Base-by-base conservation (phyloP, 1,284 basidiomycete species). In the Ceratobasidium sp. region DNA sequence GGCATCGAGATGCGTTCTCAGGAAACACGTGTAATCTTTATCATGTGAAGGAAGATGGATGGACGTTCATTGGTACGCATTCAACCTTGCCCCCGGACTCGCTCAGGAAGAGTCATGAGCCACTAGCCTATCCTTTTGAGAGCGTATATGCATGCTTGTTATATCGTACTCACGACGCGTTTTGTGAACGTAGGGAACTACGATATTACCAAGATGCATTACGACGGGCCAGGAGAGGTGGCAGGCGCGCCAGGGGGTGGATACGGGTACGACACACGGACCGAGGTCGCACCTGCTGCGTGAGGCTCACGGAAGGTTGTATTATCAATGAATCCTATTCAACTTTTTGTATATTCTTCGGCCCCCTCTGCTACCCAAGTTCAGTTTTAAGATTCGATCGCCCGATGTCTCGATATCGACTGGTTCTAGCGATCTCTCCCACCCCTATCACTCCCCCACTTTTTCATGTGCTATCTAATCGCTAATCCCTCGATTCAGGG, bases 21-120 rank as follows among this genome's bases (percentile, higher is more conserved):
- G 98, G 98, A 76, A 98, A 98, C 85, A 93, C 95, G 2, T 92
- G 94, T 85, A 99, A 99, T 85, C 87, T 99, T 41, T 99, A 95
- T 82, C 97, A 98, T 79, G 95, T 99, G 80, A 93, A 95, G 82
- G 92, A 98, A 83, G 88, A 94, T 76, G 98, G 97, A 1, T 99
- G 95, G 95, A 86, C 90, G 77, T 97, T 96, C 85, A 92, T 97
- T 79, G 93, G 95, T 95, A 80, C 63, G 89, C 85, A 3, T 60
- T 44, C 47, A 44, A 45, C 47, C 60, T 53, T 47, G 11, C 19
- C 19, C n/a, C 24, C 5, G 27, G n/a, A 33, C 51, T 51, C 19
- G 50, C 73, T 76, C 27, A 15, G 27, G 56, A 47, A 4, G 36
- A 41, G 36, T 11, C 11, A 41, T 41, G 36, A 11, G 6, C 36